Evolutionary conservation across 495 filamentous ascomycete species (phyloP), one percentile per base, ranked within the genome.

Genomic region (Xylaria acuta): DNA sequence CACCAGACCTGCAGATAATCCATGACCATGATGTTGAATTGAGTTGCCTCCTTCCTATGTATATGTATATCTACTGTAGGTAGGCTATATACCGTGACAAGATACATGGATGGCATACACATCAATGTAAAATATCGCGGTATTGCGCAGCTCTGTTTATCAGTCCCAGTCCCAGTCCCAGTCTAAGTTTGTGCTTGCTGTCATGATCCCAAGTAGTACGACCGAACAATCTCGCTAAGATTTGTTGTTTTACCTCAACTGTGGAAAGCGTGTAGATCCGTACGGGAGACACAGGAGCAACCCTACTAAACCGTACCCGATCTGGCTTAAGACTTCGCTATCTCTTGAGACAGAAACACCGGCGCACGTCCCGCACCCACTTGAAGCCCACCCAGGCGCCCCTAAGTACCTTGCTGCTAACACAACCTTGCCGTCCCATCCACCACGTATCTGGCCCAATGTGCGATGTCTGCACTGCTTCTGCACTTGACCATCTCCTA

Each of bases 351-450:
- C 53, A 38, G 30, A 49, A 70, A 70, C 56, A 47, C 67, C 34
- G 67, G 67, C 67, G 56, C 67, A 51, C 43, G 67, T 70, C 67
- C 56, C 20, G 41, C 67, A 70, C 41, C 67, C 40, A 70, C 54
- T 40, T 40, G 32, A 22, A 56, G 65, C 51, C 65, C 65, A 68
- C 36, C 22, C 60, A 43, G 14, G 32, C 58, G 58, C 58, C 38
- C 60, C 32, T 63, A 36, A 30, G 1, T 11, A 7, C 30, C 51
- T 16, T 51, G 6, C 22, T 51, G n/a, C 53, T 54, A 1, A 1
- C 18, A 60, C 56, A 30, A 18, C n/a, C 3, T 30, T 43, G 60
- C 38, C 38, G 60, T 64, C 32, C 38, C 41, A 30, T 41, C 22
- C 22, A 64, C 45, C 40, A 54, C 64, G 43, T 40, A 40, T 67